A percentile compares a stretch with the other conserved stretches of the same genome.
Evolutionary conservation across 306 rosid genomes (phyloP).

Genomic region (Trifolium dubium): DNA sequence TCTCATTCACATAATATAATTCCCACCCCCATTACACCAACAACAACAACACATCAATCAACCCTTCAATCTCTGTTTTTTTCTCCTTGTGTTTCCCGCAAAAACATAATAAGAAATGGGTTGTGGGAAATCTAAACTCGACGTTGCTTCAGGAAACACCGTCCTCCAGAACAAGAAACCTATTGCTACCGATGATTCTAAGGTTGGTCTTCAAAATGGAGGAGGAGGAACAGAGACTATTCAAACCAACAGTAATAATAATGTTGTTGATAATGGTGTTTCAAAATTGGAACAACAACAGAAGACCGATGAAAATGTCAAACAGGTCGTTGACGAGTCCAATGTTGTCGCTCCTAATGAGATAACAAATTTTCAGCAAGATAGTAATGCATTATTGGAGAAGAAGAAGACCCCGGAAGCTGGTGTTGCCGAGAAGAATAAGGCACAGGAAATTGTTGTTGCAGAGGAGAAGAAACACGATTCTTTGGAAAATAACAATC

Average conservation of each 20-base stretch:
- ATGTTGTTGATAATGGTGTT: not conserved
- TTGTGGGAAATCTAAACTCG: conserved; percentile 87
- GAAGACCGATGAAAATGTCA: not conserved
- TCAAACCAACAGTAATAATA: not conserved
- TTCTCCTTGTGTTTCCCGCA: not conserved
- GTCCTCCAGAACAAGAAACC: conserved; percentile 58
- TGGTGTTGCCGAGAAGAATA: conserved; percentile 3
- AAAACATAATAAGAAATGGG: conserved; percentile 54
- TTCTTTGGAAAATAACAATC: conserved; percentile 29
- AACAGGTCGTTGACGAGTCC: conserved; percentile 11
- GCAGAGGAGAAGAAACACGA: not conserved
- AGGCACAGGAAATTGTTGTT: not conserved
- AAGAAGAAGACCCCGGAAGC: conserved; percentile 21
- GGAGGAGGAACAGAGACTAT: not conserved
- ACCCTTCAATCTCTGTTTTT: not conserved
- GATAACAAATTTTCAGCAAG: conserved; percentile 17
- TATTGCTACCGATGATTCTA: not conserved
- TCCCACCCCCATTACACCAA: not conserved
- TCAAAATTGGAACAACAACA: not conserved
- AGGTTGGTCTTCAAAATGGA: conserved; percentile 27
- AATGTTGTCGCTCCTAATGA: not conserved
- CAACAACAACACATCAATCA: not conserved
- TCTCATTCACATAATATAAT: not conserved
- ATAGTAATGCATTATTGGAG: not conserved
- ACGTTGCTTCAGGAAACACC: conserved; percentile 61